Base-by-base conservation (phyloP, 768 basidiomycete species). In the Boletus rubroflammeus region DNA sequence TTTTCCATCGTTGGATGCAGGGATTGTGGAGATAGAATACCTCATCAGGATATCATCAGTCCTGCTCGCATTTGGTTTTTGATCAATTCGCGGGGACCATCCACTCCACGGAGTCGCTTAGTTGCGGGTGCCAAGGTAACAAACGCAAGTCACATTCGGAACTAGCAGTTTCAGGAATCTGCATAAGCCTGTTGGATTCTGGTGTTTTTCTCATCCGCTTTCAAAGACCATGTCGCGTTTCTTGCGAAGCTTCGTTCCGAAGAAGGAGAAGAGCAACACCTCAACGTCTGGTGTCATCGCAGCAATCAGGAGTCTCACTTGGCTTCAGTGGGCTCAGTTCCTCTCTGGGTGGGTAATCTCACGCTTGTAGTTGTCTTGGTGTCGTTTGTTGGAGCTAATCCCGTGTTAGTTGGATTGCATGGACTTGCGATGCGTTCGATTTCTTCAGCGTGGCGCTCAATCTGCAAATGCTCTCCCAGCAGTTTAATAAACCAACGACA, bases 401-500 rank as follows among this genome's bases (percentile, higher is more conserved):
- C 13, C 40, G 5, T 47, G 3, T 32, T 62, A 87, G 85, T 19
- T 92, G 86, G 86, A 72, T 93, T n/a, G 88, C 90, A 0, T 94
- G 92, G 92, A 88, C 84, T 7, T 85, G 82, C 69, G 91, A 93
- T 63, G 89, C 90, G 1, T 83, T 90, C 62, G 93, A 93, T 68
- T 93, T 90, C 73, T 94, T 93, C 75, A 82, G 82, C 19, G 92
- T 87, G 4, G 78, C 84, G 9, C 78, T 88, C 51, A 80, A 75
- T 53, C 75, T 88, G 14, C 67, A 72, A 9, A 61, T 67, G 50
- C 74, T 89, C 6, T 63, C 75, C 40, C 52, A 47, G 0, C 80
- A 86, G 59, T 88, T 89, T 53, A 50, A 71, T 34, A 74, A 70
- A 55, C 46, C 62, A 0, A 68, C 75, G 21, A 54, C 73, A n/a